A percentile compares a stretch with the other conserved stretches of the same genome.
phyloP scores from a whole-genome alignment of 192 early-diverging fungal genomes.

The Rhizoclosmatium sp. region DNA sequence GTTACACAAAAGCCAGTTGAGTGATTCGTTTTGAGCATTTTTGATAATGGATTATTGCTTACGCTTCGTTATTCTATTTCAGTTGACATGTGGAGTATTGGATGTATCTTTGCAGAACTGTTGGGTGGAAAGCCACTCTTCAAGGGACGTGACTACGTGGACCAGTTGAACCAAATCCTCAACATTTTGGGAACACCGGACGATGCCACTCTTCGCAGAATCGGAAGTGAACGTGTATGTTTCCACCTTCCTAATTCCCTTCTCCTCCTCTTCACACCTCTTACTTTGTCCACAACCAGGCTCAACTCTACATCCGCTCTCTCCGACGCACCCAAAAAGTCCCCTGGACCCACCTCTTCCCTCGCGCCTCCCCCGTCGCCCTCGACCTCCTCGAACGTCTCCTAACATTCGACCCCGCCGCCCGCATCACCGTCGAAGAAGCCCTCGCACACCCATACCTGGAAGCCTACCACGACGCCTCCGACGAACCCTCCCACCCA shows the following conservation, averaged over 20 bases:
- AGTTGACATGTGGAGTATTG: conserved; percentile 97
- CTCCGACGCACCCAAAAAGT: conserved; percentile 88
- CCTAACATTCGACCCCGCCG: conserved; percentile 84
- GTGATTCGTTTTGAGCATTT: not conserved
- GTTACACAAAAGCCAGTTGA: conserved; percentile 62
- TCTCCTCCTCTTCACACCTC: not conserved
- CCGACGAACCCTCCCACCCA: conserved; percentile 66
- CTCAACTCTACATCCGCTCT: conserved; percentile 88
- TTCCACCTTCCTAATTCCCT: conserved; percentile 8
- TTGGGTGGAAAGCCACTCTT: conserved; percentile 67
- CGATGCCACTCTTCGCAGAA: conserved; percentile 73
- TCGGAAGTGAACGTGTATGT: conserved; percentile 59
- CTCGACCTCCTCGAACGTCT: conserved; percentile 91
- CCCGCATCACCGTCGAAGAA: conserved; percentile 89
- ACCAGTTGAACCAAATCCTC: conserved; percentile 94
- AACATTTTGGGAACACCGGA: conserved; percentile 95
- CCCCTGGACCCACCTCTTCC: conserved; percentile 83
- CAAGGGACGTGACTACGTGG: conserved; percentile 77
- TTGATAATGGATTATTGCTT: not conserved
- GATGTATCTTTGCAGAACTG: conserved; percentile 98
- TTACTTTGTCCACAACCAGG: conserved; percentile 47
- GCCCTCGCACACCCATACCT: conserved; percentile 93
- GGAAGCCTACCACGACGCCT: conserved; percentile 74
- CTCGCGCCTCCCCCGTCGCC: conserved; percentile 82
- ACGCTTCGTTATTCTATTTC: not conserved